Percentiles rank a stretch among this genome's conserved stretches.
Conservation (phyloP, 148 eudicot genomes). For the Silene latifolia region DNA sequence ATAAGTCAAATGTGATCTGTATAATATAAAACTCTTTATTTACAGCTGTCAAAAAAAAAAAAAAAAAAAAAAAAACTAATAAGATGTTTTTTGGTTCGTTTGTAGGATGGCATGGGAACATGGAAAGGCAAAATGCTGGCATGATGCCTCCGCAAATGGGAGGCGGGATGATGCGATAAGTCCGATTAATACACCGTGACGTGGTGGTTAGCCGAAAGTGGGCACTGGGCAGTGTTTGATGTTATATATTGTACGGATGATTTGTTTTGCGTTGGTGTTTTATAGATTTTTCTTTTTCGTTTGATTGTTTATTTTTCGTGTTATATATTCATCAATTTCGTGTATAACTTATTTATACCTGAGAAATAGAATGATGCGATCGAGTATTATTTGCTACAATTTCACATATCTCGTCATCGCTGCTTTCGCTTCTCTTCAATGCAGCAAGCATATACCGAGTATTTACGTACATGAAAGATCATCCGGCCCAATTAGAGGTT, state of each 20-base stretch:
- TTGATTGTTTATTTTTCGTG: neutral
- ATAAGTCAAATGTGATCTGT: too few species aligned
- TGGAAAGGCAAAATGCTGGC: conserved; percentile 30
- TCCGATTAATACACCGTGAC: neutral
- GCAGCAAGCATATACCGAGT: too few species aligned
- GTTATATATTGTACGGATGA: too few species aligned
- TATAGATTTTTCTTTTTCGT: too few species aligned
- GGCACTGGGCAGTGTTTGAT: too few species aligned
- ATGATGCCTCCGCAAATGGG: conserved; percentile 26
- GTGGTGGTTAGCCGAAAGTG: neutral
- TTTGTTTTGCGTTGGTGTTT: neutral
- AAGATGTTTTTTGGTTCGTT: neutral
- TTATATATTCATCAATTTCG: neutral
- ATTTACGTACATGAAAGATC: too few species aligned
- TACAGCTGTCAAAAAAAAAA: too few species aligned
- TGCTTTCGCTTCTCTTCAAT: too few species aligned
- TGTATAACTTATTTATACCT: neutral
- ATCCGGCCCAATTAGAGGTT: too few species aligned
- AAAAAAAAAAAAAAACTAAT: too few species aligned
- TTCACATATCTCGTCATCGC: too few species aligned
- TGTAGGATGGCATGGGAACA: conserved; percentile 38
- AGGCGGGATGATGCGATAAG: conserved; percentile 34
- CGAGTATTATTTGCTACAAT: neutral
- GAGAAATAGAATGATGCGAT: neutral
- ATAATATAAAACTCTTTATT: too few species aligned